Evolutionary conservation across 768 basidiomycete genomes (phyloP), one percentile per base, ranked within the genome.

Genomic region (Xerocomellus amylosporus): DNA sequence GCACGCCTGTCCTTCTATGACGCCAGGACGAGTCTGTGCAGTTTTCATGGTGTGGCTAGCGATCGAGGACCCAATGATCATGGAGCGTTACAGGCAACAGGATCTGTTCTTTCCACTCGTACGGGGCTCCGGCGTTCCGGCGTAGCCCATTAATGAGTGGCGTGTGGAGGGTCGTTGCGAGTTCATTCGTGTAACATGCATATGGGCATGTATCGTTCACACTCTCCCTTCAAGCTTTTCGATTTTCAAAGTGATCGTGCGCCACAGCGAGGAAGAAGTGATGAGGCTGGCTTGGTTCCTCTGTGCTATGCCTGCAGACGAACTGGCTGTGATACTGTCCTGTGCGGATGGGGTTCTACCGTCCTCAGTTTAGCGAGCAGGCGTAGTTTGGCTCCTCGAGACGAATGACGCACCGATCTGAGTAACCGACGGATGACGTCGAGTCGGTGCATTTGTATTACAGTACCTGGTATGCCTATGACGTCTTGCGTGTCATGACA

Each of bases 221-320:
- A 7, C 39, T 13, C 4, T 42, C n/a, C 10, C 10, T 10, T 4
- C 30, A 30, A 30, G 30, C 30, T 4, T 44, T 46, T 49, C 56
- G 56, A 56, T 58, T 56, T 49, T 57, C 56, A 20, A 52, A 38
- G 4, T 38, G 53, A 56, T 44, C 46, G 26, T 24, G 22, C 51
- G 42, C 51, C 54, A 24, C 20, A 31, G 36, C 42, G 4, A 17
- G 31, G 31, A 24, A 24, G 46, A 34, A 34, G 33, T 17, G 36
- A 39, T 13, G 42, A 43, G 17, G n/a, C 26, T 15, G 24, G 24
- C 31, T 8, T 30, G 19, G n/a, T 31, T 31, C 54, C 4, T 33
- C 7, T 2, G 22, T 33, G 43, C 50, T 37, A 54, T 45, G 44
- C 19, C 17, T 28, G 14, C 30, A 31, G 44, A 42, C 13, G n/a